These are phyloP conservation scores for Epithele typhae DNA, from an alignment of 768 basidiomycete species.

Conservation along the genomic window DNA sequence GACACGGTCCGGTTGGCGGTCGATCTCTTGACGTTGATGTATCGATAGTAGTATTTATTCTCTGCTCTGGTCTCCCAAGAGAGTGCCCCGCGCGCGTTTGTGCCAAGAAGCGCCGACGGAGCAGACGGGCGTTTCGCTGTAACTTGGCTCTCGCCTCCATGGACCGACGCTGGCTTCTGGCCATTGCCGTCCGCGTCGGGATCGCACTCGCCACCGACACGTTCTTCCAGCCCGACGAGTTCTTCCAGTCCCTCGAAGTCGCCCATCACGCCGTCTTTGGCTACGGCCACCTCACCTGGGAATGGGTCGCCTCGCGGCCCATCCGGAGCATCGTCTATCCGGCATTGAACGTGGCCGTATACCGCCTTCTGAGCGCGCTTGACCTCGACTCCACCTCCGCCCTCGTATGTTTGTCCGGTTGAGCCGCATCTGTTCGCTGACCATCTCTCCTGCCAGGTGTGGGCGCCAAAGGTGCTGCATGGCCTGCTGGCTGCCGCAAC, in stretches of 20 bases:
- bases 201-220: conserved; percentile 72
- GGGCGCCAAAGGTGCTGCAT: conserved; percentile 71
- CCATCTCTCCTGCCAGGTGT: no score
- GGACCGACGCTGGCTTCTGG: conserved; percentile 1
- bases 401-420: no score
- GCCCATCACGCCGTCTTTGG: conserved; percentile 88
- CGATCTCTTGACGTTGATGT: conserved; percentile 1
- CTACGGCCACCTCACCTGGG: conserved; percentile 93
- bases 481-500: conserved; percentile 74
- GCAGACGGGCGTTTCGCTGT: not conserved
- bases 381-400: conserved; percentile 50
- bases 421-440: no score
- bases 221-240: conserved; percentile 97
- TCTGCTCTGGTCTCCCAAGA: no score
- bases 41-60: conserved; percentile 13
- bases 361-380: conserved; percentile 58
- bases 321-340: conserved; percentile 84
- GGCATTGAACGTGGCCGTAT: conserved; percentile 72
- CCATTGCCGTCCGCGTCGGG: conserved; percentile 37
- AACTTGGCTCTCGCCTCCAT: not conserved
- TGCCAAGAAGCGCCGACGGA: no score
- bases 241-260: conserved; percentile 90
- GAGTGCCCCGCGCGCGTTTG: no score
- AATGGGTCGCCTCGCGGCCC: conserved; percentile 72
- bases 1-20: no score